phyloP scores from a whole-genome alignment of 1,284 basidiomycete species.

The Trichosporon ovoides region DNA sequence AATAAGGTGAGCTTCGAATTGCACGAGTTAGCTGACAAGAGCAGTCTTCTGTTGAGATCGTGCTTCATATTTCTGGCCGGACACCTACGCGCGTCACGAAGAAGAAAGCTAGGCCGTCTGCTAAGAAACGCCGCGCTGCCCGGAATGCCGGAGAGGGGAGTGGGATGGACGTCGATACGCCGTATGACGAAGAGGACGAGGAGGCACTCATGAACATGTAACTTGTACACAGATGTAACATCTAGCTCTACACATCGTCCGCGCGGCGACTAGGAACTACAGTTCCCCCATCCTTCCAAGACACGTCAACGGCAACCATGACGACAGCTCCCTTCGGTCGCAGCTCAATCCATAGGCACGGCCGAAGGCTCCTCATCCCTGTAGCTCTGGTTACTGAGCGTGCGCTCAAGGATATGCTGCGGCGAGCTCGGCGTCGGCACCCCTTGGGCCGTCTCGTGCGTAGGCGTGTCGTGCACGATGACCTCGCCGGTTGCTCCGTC shows the following conservation, averaged over 20 bases:
- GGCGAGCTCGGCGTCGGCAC: neutral
- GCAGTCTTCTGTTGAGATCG: neutral
- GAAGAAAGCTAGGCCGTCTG: neutral
- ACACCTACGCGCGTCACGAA: neutral
- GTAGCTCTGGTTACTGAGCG: neutral
- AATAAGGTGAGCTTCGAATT: neutral
- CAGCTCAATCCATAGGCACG: neutral
- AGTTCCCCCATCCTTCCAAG: neutral
- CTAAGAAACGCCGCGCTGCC: neutral
- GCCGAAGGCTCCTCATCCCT: neutral
- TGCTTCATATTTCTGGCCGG: neutral
- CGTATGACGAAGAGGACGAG: too few relatives aligned
- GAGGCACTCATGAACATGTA: neutral
- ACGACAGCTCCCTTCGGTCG: too few relatives aligned
- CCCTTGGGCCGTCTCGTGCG: neutral
- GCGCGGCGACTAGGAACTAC: neutral
- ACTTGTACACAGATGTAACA: too few relatives aligned
- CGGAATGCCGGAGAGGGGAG: too few relatives aligned
- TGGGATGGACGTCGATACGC: neutral
- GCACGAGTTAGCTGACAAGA: neutral
- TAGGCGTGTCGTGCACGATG: conserved; percentile 7
- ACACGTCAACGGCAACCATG: too few relatives aligned
- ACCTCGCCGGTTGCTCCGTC: neutral
- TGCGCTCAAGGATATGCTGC: neutral
- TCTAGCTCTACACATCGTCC: neutral